Base-by-base conservation (phyloP, 176 grass and related monocot species). In the Avena atlantica region DNA sequence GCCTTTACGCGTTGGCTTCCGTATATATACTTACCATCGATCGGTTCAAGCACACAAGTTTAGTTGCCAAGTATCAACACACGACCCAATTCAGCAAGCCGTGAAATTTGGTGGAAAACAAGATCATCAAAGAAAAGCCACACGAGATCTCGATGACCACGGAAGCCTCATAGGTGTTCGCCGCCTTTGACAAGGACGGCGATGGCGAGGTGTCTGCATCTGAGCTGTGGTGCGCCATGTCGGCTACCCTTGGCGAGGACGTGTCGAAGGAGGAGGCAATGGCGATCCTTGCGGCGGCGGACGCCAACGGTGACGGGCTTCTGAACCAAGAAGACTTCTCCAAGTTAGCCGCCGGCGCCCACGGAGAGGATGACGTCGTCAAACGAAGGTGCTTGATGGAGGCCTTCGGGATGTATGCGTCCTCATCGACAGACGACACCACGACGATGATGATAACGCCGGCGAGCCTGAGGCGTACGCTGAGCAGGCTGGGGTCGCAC, bases 381-480 rank as follows among this genome's bases (percentile, higher is more conserved):
- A 81, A 12, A 58, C 19, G 17, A 5, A 81, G 27, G 57, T 86
- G 90, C 37, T 51, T 94, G 57, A 85, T 81, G 48, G 81, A 45
- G 19, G 92, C 93, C 50, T 94, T 94, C 68, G 59, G 70, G 78
- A 88, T 94, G 90, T 94, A 92, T 74, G 87, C 82, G 6, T 51
- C 45, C 9, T 73, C 70, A 6, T 25, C 70, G 25, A 14, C 23
- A 17, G 53, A 59, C 1, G 75, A 16, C 70, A 45, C 37, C 0
- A 21, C 36, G 34, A 73, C 51, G 21, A 48, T 8, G n/a, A 25
- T 27, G 52, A 94, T 94, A n/a, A 94, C 92, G 53, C 84, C 89
- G 67, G 58, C 58, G 63, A 93, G 92, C 89, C 81, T 94, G 55
- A 76, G 21, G 56, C 78, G 89, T 63, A 91, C 81, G 89, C 49